Evolutionary conservation across 1,139 yeast species (phyloP), one percentile per base, ranked within the genome.

Genomic region (Pichia terricola): DNA sequence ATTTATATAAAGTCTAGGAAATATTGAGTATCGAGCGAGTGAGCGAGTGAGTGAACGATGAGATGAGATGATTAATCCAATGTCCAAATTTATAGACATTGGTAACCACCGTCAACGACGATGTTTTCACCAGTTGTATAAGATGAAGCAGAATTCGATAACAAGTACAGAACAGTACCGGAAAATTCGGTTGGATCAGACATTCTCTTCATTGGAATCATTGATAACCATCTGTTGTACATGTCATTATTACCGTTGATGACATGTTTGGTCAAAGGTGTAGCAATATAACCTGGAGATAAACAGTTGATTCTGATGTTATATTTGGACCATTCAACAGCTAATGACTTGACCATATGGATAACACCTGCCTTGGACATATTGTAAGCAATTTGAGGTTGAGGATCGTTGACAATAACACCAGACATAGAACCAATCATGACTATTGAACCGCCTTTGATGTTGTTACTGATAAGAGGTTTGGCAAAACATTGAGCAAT

Each of bases 341-440:
- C 94, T 50, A 86, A 70, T 2, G 89, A 77, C 64, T 75, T 80
- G 48, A 82, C 79, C 64, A 83, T 69, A 63, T 84, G 94, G 50
- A 81, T 75, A 41, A 82, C 86, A 44, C 91, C 95, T 26, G 95
- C 94, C 67, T 85, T 85, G 53, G 91, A 79, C 65, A 85, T 81
- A 66, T 85, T 85, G 69, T 85, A 85, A 26, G 89, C 88, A 41
- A 86, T 79, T 65, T 85, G 95, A 45, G 81, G 77, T 63, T 85
- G 94, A 11, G 95, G 95, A 50, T 78, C 77, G 64, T 85, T 85
- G 51, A 83, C 89, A 56, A 85, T 81, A 52, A 76, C 76, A 34
- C 91, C 95, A 28, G 91, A 81, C 91, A 85, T 85, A 45, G 94
- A 82, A 5, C 91, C 94, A 45, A 88, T 78, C 60, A 85, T 69